Evolutionary conservation across 148 eudicot genomes (phyloP), one percentile per base, ranked within the genome.

Genomic region (Rhododendron mucronatum): DNA sequence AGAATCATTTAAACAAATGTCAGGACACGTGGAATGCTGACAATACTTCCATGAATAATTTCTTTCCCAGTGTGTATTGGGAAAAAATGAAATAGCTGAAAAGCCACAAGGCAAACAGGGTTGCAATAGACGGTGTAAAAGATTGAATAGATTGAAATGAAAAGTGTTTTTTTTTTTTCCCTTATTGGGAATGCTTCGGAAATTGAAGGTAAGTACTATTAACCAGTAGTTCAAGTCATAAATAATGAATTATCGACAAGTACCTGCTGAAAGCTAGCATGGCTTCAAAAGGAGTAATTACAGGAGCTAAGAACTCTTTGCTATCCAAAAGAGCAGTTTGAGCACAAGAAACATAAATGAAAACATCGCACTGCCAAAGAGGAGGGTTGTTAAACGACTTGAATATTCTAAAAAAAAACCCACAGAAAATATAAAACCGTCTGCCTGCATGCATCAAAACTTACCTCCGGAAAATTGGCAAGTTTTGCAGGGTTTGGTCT

Each of bases 291-390:
- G 99, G 99, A 84, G 99, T 95, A 89, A 96, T 96, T 87, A 96
- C 90, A 79, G 99, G 99, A 88, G 99, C 96, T 85, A 96, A 88
- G 90, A 94, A 96, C 89, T 96, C 99, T 89, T 96, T 94, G 93
- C 99, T 95, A 90, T 96, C 99, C 94, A 94, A 83, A 74, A 96
- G 93, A 82, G 99, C 94, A 85, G 99, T 94, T 95, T 96, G 97
- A 6, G 98, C 91, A 89, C 99, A 96, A 65, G 97, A 96, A 73
- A 96, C 90, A 89, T 93, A 94, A 33, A 96, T 84, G 86, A 96
- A 96, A 78, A 95, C 93, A 89, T 95, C 97, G 84, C 98, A 95
- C 99, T 96, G 97, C 92, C 77, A 71, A 81, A 44, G 51, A 35
- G 35, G 9, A 88, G 20, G 73, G 79, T 37, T 76, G 80, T 39